Evolutionary conservation across 1,284 basidiomycete species (phyloP), one percentile per base, ranked within the genome.

Genomic region (Cryptococcus sp.): DNA sequence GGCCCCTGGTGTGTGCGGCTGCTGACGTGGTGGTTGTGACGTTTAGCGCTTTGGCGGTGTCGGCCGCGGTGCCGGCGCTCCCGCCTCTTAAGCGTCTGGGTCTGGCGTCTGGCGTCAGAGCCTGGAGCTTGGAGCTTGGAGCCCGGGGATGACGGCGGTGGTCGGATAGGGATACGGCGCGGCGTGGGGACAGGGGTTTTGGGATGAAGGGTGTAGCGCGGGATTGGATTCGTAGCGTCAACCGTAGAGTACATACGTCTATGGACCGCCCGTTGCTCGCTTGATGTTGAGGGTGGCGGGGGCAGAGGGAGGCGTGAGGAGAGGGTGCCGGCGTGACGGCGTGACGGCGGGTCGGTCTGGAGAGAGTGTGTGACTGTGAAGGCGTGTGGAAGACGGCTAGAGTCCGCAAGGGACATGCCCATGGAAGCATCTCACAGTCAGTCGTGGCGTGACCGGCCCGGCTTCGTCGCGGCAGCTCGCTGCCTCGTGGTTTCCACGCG

Each of bases 41-140:
- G 11, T 15, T n/a, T 47, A 77, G 75, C 83, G 84, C 71, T 92
- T 87, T 76, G 85, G 86, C 73, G 91, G 87, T 78, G 88, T 92
- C 72, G 91, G 91, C 66, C 87, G 91, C 70, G 91, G 91, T 79
- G 86, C 83, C 64, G 90, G 91, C 79, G 86, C 83, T 65, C 87
- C 90, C 67, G 78, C 84, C 71, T 82, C 81, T 72, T 82, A 79
- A 77, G 71, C 52, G 21, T 23, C 24, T 61, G n/a, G n/a, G n/a
- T n/a, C n/a, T n/a, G n/a, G n/a, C n/a, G n/a, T n/a, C n/a, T n/a
- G n/a, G n/a, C n/a, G n/a, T n/a, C n/a, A n/a, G n/a, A n/a, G n/a
- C n/a, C n/a, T n/a, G n/a, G n/a, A n/a, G n/a, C n/a, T n/a, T n/a
- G n/a, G n/a, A n/a, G n/a, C n/a, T n/a, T n/a, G 13, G 7, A 48